phyloP scores from a whole-genome alignment of 345 rosid genomes.

The Gossypium herbaceum region DNA sequence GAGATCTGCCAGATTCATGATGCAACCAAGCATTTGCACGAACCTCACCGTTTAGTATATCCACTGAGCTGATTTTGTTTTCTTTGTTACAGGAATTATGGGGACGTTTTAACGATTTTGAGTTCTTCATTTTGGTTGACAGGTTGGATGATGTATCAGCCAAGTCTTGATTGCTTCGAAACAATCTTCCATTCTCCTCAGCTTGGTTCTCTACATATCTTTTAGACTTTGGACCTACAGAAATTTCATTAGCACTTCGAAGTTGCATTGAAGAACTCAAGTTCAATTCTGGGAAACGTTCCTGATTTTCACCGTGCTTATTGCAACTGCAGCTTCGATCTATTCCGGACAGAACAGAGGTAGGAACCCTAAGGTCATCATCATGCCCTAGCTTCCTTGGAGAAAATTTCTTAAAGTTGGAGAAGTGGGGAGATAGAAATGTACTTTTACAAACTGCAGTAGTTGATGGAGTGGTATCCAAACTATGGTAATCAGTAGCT shows the following conservation, averaged over 20 bases:
- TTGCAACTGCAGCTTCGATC: conserved; percentile 18
- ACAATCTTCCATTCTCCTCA: conserved; percentile 23
- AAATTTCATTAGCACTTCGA: conserved; percentile 26
- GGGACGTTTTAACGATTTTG: conserved; percentile 28
- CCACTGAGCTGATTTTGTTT: conserved; percentile 24
- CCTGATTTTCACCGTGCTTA: conserved; percentile 15
- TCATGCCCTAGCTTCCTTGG: conserved; percentile 29
- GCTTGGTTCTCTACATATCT: conserved; percentile 14
- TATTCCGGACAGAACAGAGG: conserved; percentile 23
- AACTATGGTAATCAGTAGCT: conserved; percentile 23
- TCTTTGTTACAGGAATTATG: conserved; percentile 30
- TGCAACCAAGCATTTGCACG: conserved; percentile 14
- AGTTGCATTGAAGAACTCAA: conserved; percentile 37
- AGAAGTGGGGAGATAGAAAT: conserved; percentile 29
- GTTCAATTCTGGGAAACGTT: conserved; percentile 21
- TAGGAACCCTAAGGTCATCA: conserved; percentile 35
- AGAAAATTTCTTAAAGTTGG: conserved; percentile 31
- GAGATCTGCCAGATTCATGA: conserved; percentile 23
- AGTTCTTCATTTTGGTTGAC: conserved; percentile 22
- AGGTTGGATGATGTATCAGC: conserved; percentile 22
- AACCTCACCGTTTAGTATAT: conserved; percentile 16
- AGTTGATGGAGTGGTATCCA: conserved; percentile 24
- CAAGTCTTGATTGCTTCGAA: conserved; percentile 17
- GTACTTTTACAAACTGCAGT: conserved; percentile 27
- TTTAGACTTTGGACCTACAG: conserved; percentile 20